phyloP scores from a whole-genome alignment of 2,329 filamentous ascomycete genomes.

The Sporothrix brunneoviolacea region DNA sequence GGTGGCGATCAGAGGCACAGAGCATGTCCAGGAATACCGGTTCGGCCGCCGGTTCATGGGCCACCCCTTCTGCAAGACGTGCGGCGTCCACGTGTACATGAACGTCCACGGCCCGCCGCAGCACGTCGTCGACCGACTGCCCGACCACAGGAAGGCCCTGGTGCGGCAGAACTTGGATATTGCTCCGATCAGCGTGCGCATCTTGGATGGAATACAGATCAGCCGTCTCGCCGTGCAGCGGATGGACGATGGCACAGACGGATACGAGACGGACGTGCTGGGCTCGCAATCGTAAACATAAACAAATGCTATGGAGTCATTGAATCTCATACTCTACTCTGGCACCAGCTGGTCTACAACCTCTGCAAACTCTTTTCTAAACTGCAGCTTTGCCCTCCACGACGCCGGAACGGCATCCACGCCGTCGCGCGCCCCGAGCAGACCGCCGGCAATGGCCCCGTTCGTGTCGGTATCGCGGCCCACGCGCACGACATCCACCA shows the following conservation, averaged over 20 bases:
- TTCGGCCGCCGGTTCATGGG: constrained; percentile 15
- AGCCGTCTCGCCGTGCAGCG: too few species aligned
- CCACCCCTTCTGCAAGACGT: constrained; percentile 17
- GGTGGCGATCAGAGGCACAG: constrained; percentile 7
- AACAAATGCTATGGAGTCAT: too few species aligned
- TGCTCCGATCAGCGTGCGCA: constrained; percentile 14
- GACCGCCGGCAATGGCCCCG: constrained; percentile 38
- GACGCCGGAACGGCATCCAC: constrained; percentile 32
- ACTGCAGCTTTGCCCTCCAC: constrained; percentile 36
- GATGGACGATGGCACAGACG: constrained; percentile 14
- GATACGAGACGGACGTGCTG: constrained; percentile 5
- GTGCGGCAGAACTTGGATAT: constrained; percentile 13
- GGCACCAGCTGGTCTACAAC: constrained; percentile 2
- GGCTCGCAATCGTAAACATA: too few species aligned
- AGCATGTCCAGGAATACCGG: constrained; percentile 13
- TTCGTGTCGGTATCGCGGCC: constrained; percentile 42
- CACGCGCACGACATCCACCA: constrained; percentile 39
- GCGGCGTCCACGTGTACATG: constrained; percentile 17
- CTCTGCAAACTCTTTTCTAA: constrained; percentile 30
- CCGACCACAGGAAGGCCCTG: constrained; percentile 9
- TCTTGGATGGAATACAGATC: constrained; percentile 6
- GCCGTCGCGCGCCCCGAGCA: constrained; percentile 40
- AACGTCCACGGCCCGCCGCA: constrained; percentile 15
- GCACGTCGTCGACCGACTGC: constrained; percentile 4
- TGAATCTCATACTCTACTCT: too few species aligned